Evolutionary conservation across 2,329 filamentous ascomycete genomes (phyloP), one percentile per base, ranked within the genome.

Genomic region (Colletotrichum cuscutae): DNA sequence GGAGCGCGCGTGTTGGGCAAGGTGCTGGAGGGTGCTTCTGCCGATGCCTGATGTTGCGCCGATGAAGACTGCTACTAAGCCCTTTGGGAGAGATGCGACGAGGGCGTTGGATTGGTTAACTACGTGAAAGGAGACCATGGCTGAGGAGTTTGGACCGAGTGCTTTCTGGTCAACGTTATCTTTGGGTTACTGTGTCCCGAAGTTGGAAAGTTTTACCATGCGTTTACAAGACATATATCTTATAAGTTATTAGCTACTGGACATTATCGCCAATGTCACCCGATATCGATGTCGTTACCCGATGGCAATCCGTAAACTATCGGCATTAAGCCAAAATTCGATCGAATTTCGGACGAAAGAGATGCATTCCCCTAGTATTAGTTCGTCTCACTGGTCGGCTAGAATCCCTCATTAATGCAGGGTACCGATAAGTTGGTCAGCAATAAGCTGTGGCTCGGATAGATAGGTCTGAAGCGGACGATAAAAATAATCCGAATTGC

Each of bases 41-140:
- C 88, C 88, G 56, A 90, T 89, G n/a, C 88, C 88, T 49, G 83
- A 84, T 4, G 88, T 90, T 32, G 84, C 88, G 42, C 88, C 87
- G 4, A 88, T 84, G 68, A 89, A 89, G 30, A 89, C 83, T 57
- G 84, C 86, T 4, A 86, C 83, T 4, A 86, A 75, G 5, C 60
- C 68, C 8, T 65, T 46, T 19, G 63, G 12, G n/a, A 67, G 59
- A 58, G 32, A 28, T 56, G 64, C 24, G 63, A 58, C 8, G 22
- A 46, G 54, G 28, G 69, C 62, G 28, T 76, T 76, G 37, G 74
- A 73, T 6, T 62, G 35, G 32, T 71, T 65, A 42, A 76, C 66
- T 26, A 46, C 62, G 2, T 62, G 42, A 15, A 75, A 49, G 15
- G 74, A 35, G 8, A 72, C 74, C 74, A 76, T 74, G 32, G 12